Conservation (phyloP, 1,284 basidiomycete genomes). For the Flammula alnicola region DNA sequence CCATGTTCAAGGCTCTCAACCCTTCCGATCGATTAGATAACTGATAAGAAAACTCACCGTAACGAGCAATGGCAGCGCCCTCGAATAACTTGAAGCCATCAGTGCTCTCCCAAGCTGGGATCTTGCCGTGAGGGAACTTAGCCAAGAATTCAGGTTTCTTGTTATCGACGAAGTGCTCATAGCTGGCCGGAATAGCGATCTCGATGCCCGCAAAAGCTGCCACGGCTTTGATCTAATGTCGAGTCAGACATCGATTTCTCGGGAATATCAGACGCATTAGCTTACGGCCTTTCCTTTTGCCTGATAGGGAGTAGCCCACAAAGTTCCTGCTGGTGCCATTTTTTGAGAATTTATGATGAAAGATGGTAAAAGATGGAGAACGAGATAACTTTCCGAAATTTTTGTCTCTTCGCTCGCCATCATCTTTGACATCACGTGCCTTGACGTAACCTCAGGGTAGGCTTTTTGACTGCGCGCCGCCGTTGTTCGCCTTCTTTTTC, state of each 20-base stretch:
- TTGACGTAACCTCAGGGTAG: slow-evolving; percentile 1
- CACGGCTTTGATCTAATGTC: slow-evolving; percentile 65
- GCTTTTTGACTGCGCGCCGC: not conserved
- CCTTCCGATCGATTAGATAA: slow-evolving; percentile 31
- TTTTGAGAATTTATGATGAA: slow-evolving; percentile 18
- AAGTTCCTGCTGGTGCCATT: slow-evolving; percentile 54
- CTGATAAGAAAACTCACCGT: slow-evolving; percentile 70
- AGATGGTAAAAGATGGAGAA: slow-evolving; percentile 17
- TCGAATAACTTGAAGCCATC: slow-evolving; percentile 88
- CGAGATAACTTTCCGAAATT: slow-evolving; percentile 16
- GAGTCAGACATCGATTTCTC: slow-evolving; percentile 8
- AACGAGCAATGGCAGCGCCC: slow-evolving; percentile 81
- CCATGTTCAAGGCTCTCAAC: not conserved
- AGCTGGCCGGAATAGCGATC: slow-evolving; percentile 60
- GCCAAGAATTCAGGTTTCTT: slow-evolving; percentile 75
- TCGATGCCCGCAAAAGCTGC: slow-evolving; percentile 76
- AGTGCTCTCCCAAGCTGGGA: slow-evolving; percentile 80
- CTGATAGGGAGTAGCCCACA: slow-evolving; percentile 55
- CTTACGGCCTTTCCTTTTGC: slow-evolving; percentile 55
- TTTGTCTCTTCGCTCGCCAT: not conserved
- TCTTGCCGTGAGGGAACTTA: slow-evolving; percentile 86
- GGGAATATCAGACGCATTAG: slow-evolving; percentile 16
- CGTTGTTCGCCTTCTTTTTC: too few species aligned
- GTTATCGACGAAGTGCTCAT: slow-evolving; percentile 77
- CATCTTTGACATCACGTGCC: slow-evolving; percentile 11